These are phyloP conservation scores for Aspergillus glaucus DNA, from an alignment of 2,329 filamentous ascomycete species.

Conservation along the genomic window DNA sequence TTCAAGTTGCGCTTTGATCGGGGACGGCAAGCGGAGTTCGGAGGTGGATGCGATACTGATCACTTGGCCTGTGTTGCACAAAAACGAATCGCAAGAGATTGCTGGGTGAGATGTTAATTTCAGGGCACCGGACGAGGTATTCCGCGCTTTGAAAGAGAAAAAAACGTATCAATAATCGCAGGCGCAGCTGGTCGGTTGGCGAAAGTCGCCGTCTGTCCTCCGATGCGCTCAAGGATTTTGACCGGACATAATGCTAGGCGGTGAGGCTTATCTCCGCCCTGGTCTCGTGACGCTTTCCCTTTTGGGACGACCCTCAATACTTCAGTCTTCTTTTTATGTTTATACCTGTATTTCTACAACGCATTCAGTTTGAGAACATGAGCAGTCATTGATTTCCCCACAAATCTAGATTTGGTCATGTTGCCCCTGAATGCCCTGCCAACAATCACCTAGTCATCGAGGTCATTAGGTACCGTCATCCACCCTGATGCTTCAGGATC, in stretches of 20 bases:
- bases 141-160: neutral
- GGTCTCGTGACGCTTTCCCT: constrained; percentile 17
- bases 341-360: no score
- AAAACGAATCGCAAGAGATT: neutral
- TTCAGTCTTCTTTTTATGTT: no score
- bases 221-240: constrained; percentile 7
- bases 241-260: constrained; percentile 10
- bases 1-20: neutral
- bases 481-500: no score
- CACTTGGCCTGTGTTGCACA: neutral
- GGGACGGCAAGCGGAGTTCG: constrained; percentile 9
- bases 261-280: constrained; percentile 9
- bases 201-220: neutral
- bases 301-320: no score
- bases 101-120: neutral
- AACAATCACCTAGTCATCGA: no score
- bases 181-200: constrained; percentile 3
- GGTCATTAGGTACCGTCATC: no score
- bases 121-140: neutral
- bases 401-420: no score
- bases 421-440: no score
- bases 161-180: neutral
- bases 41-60: constrained; percentile 5
- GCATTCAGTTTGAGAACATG: no score
- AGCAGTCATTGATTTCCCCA: no score